phyloP scores from a whole-genome alignment of 2,329 filamentous ascomycete genomes.

The Fusarium floridanum region DNA sequence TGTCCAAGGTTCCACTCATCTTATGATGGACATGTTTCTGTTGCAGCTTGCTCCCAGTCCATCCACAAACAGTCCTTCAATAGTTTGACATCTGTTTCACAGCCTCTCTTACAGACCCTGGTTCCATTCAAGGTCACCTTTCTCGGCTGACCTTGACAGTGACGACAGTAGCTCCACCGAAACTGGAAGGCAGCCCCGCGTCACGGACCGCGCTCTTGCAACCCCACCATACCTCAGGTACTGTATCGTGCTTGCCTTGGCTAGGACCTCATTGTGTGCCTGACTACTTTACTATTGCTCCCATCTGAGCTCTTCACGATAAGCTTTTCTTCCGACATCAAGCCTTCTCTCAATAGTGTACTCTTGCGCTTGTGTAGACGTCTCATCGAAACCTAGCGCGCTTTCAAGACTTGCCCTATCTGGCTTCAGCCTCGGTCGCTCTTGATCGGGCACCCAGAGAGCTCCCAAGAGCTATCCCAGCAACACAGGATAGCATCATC shows the following conservation, averaged over 20 bases:
- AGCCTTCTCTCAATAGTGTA: not conserved
- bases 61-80: constrained; percentile 9
- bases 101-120: constrained; percentile 23
- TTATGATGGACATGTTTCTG: not conserved
- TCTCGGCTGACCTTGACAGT: constrained; percentile 24
- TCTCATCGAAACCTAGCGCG: not conserved
- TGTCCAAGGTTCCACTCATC: not conserved
- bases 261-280: constrained; percentile 30
- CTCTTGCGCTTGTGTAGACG: not conserved
- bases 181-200: constrained; percentile 35
- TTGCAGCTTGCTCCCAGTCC: not conserved
- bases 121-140: constrained; percentile 20
- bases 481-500: constrained; percentile 38
- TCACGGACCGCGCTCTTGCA: constrained; percentile 27
- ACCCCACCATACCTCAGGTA: constrained; percentile 24
- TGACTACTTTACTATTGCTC: constrained; percentile 20
- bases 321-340: not conserved
- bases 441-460: constrained; percentile 8
- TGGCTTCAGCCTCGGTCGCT: constrained; percentile 13
- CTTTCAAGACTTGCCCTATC: not conserved
- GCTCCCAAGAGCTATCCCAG: constrained; percentile 19
- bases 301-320: not conserved
- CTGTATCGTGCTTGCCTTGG: not conserved
- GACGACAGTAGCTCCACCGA: constrained; percentile 35
- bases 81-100: constrained; percentile 23